These are phyloP conservation scores for Alternaria ethzedia DNA, from an alignment of 2,329 filamentous ascomycete genomes.

Conservation along the genomic window DNA sequence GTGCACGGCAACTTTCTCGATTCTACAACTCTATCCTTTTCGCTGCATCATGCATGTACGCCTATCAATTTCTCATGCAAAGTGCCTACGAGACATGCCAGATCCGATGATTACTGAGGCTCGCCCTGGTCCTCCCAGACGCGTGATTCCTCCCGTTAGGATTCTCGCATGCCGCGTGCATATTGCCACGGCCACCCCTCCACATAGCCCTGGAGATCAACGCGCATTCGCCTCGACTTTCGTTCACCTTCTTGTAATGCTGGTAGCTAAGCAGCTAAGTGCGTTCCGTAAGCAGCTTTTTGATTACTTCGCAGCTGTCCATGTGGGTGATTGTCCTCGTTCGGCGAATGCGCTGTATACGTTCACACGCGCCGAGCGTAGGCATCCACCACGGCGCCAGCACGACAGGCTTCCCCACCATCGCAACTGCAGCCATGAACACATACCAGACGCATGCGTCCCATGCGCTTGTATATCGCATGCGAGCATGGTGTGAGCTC, in stretches of 20 bases:
- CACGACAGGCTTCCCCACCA: background rate
- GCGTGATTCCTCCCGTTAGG: background rate
- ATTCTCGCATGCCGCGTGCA: conserved; percentile 2
- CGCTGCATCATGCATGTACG: background rate
- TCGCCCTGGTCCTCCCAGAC: background rate
- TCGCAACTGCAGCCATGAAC: background rate
- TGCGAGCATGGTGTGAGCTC: background rate
- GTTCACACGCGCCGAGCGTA: background rate
- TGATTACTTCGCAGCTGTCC: background rate
- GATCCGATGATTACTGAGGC: background rate
- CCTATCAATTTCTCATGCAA: background rate
- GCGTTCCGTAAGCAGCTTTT: background rate
- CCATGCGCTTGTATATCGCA: background rate
- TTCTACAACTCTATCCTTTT: background rate
- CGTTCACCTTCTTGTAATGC: background rate
- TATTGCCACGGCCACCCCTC: background rate
- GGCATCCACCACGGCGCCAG: background rate
- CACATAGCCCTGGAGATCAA: background rate
- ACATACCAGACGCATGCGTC: background rate
- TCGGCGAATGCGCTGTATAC: background rate
- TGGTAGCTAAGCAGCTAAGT: background rate
- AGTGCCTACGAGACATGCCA: background rate
- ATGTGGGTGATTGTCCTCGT: background rate
- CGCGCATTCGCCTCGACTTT: background rate
- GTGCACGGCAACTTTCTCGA: background rate